These are phyloP conservation scores for Bipolaris cookei DNA, from an alignment of 2,329 filamentous ascomycete species.

Conservation along the genomic window DNA sequence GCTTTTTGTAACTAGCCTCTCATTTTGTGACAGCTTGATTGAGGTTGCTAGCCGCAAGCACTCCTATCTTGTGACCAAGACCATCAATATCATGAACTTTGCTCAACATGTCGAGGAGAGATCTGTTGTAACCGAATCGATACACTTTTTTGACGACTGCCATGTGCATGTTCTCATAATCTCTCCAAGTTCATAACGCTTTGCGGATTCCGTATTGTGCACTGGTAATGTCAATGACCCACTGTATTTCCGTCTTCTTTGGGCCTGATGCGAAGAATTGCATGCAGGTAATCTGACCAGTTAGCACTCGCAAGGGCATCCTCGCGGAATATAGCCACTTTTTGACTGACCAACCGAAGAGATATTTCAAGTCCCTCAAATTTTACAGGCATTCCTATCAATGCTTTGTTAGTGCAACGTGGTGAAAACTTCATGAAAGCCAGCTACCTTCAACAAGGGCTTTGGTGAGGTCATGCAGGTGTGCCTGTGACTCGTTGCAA, in stretches of 20 bases:
- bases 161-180: not conserved
- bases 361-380: not conserved
- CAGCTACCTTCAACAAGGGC: not conserved
- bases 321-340: no score
- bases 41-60: not conserved
- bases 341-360: not conserved
- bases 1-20: not conserved
- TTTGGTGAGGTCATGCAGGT: not conserved
- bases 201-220: constrained; percentile 4
- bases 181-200: not conserved
- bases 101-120: not conserved
- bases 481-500: constrained; percentile 8
- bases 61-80: not conserved
- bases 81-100: not conserved
- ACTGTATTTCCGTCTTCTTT: not conserved
- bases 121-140: not conserved
- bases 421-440: rapidly evolving
- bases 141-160: rapidly evolving
- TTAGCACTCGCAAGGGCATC: not conserved
- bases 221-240: constrained; percentile 5
- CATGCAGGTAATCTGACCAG: not conserved
- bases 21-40: not conserved
- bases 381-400: not conserved
- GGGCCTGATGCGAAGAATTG: not conserved
- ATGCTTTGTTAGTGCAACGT: not conserved